Percentiles rank a stretch among this genome's conserved stretches.
These are phyloP conservation scores for Metschnikowia peoriensis DNA, from an alignment of 805 yeast species.

Conservation along the genomic window DNA sequence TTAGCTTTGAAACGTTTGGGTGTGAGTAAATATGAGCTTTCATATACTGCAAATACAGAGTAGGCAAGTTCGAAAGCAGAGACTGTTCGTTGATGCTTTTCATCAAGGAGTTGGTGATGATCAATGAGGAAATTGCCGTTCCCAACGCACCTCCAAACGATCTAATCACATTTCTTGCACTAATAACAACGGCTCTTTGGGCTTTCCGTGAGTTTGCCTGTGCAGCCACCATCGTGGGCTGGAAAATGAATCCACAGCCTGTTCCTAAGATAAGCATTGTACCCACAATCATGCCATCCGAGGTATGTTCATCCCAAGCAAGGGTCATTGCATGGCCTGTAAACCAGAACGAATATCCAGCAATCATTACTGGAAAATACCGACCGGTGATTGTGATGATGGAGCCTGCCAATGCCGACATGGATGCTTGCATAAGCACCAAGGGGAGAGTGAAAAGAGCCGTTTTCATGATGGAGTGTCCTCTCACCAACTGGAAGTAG, in stretches of 20 bases:
- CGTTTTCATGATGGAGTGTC: slow-evolving; percentile 35
- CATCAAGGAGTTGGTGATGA: slow-evolving; percentile 35
- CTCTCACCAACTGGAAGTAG: slow-evolving; percentile 47
- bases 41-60: slow-evolving; percentile 21
- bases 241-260: slow-evolving; percentile 52
- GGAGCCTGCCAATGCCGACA: slow-evolving; percentile 45
- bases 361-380: slow-evolving; percentile 39
- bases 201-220: slow-evolving; percentile 50
- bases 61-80: slow-evolving; percentile 1
- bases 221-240: slow-evolving; percentile 54
- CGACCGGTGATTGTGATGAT: slow-evolving; percentile 43
- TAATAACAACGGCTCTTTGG: slow-evolving; percentile 58
- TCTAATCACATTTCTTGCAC: slow-evolving; percentile 54
- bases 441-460: slow-evolving; percentile 43
- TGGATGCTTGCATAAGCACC: slow-evolving; percentile 38
- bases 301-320: slow-evolving; percentile 26
- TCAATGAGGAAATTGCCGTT: slow-evolving; percentile 45
- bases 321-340: slow-evolving; percentile 41
- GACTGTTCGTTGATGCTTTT: slow-evolving; percentile 18
- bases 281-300: slow-evolving; percentile 36
- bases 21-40: slow-evolving; percentile 29
- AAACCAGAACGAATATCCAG: slow-evolving; percentile 44
- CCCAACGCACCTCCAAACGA: slow-evolving; percentile 66
- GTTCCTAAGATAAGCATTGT: slow-evolving; percentile 35
- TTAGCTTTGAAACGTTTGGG: slow-evolving; percentile 24